These are phyloP conservation scores for Dissophora globulifera DNA, from an alignment of 192 early-diverging fungal species.

Conservation along the genomic window DNA sequence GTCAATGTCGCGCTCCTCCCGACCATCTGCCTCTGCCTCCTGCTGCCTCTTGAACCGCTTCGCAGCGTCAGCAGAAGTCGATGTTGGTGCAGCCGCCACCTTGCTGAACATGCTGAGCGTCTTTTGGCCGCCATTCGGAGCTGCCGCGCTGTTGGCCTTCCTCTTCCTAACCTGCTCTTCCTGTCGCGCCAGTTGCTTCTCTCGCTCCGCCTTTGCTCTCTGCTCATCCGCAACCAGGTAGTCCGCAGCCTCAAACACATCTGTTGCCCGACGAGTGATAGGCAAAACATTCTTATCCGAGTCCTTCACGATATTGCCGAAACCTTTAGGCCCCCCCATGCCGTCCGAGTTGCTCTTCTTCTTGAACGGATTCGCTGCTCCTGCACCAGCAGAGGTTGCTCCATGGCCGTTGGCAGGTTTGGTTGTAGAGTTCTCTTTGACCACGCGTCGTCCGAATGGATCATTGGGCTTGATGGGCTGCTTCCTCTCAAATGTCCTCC, in stretches of 20 bases:
- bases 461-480: slow-evolving; percentile 26
- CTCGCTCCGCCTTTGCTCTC: slow-evolving; percentile 16
- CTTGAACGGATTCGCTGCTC: slow-evolving; percentile 32
- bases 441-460: slow-evolving; percentile 46
- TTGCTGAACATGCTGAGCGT: slow-evolving; percentile 36
- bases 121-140: slow-evolving; percentile 19
- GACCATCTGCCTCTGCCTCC: no score
- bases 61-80: background rate
- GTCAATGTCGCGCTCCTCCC: slow-evolving; percentile 3
- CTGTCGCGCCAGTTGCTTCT: slow-evolving; percentile 12
- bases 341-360: slow-evolving; percentile 10
- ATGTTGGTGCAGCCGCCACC: background rate
- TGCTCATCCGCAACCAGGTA: slow-evolving; percentile 38
- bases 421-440: slow-evolving; percentile 17
- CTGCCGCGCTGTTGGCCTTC: slow-evolving; percentile 34
- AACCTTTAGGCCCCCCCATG: slow-evolving; percentile 9
- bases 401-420: background rate
- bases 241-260: slow-evolving; percentile 46
- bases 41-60: slow-evolving; percentile 44
- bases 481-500: slow-evolving; percentile 19
- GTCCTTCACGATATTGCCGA: slow-evolving; percentile 33
- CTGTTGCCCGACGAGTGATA: slow-evolving; percentile 32
- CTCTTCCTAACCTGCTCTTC: slow-evolving; percentile 33
- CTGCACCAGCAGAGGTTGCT: background rate
- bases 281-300: slow-evolving; percentile 13